Conservation (phyloP, 1,139 yeast genomes). For the Yamadazyma triangularis region DNA sequence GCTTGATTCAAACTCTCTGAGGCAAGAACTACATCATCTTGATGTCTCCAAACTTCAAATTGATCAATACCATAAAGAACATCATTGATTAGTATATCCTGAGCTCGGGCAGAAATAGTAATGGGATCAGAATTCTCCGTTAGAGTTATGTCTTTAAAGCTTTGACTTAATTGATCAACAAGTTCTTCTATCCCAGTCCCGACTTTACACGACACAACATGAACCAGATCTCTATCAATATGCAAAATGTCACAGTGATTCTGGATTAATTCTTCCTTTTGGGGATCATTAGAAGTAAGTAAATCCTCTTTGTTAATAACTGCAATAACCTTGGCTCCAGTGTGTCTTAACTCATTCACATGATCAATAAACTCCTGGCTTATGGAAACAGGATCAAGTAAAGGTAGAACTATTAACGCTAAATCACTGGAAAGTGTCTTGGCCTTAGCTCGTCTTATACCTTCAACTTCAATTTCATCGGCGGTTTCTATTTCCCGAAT, state of each 20-base stretch:
- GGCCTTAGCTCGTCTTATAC: conserved; percentile 70
- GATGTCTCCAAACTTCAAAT: conserved; percentile 46
- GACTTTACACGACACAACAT: conserved; percentile 59
- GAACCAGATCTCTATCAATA: conserved; percentile 17
- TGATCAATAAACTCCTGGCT: conserved; percentile 28
- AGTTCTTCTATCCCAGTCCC: conserved; percentile 54
- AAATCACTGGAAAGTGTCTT: conserved; percentile 60
- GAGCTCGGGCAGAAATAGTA: conserved; percentile 68
- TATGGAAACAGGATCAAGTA: conserved; percentile 11
- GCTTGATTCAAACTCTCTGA: conserved; percentile 72
- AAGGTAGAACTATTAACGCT: conserved; percentile 50
- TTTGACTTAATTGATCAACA: conserved; percentile 22
- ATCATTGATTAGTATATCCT: conserved; percentile 67
- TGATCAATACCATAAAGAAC: conserved; percentile 68
- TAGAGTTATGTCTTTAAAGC: conserved; percentile 48
- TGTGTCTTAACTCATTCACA: conserved; percentile 14
- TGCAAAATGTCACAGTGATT: conserved; percentile 3
- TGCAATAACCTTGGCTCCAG: conserved; percentile 31
- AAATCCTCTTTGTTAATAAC: conserved; percentile 65
- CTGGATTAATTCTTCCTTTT: conserved; percentile 10
- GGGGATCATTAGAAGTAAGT: conserved; percentile 18
- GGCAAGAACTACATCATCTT: conserved; percentile 75
- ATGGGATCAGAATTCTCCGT: conserved; percentile 56
- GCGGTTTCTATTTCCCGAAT: conserved; percentile 48
- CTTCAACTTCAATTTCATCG: conserved; percentile 72